phyloP scores from a whole-genome alignment of 208 protist species.

The Leptomonas pyrrhocoris region DNA sequence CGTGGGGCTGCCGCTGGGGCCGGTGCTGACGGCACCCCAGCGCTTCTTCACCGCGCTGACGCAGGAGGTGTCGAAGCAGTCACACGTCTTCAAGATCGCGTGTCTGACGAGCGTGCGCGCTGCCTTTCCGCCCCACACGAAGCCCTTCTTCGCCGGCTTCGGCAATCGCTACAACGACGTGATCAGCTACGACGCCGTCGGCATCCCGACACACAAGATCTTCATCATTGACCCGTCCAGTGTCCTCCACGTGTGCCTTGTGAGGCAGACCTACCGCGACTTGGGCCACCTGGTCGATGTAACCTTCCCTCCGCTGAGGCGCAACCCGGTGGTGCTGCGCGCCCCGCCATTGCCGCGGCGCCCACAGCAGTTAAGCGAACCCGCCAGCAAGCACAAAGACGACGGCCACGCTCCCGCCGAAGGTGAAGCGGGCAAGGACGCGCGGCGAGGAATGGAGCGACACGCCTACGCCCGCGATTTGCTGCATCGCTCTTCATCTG shows the following conservation, averaged over 20 bases:
- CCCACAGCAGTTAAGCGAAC: background rate
- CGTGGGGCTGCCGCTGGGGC: constrained; percentile 75
- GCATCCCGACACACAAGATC: constrained; percentile 80
- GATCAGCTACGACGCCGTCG: constrained; percentile 83
- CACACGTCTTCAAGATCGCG: constrained; percentile 92
- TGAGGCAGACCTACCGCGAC: constrained; percentile 79
- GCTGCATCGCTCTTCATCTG: constrained; percentile 26
- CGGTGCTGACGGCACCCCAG: constrained; percentile 89
- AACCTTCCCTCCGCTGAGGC: constrained; percentile 73
- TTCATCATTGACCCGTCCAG: constrained; percentile 90
- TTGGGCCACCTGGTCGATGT: constrained; percentile 83
- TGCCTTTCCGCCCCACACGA: constrained; percentile 70
- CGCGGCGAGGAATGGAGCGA: background rate
- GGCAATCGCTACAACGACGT: constrained; percentile 92
- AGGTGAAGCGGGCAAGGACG: background rate
- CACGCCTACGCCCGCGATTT: constrained; percentile 21
- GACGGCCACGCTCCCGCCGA: background rate
- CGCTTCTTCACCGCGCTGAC: constrained; percentile 88
- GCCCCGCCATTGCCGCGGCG: constrained; percentile 19
- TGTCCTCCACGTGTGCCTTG: constrained; percentile 73
- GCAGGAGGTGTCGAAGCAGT: constrained; percentile 88
- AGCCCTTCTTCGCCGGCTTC: constrained; percentile 92
- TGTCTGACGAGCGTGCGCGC: constrained; percentile 71
- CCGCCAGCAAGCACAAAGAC: background rate
- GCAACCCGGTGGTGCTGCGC: constrained; percentile 19